Evolutionary conservation across 2,329 filamentous ascomycete genomes (phyloP).

Genomic region (Cladophialophora psammophila): DNA sequence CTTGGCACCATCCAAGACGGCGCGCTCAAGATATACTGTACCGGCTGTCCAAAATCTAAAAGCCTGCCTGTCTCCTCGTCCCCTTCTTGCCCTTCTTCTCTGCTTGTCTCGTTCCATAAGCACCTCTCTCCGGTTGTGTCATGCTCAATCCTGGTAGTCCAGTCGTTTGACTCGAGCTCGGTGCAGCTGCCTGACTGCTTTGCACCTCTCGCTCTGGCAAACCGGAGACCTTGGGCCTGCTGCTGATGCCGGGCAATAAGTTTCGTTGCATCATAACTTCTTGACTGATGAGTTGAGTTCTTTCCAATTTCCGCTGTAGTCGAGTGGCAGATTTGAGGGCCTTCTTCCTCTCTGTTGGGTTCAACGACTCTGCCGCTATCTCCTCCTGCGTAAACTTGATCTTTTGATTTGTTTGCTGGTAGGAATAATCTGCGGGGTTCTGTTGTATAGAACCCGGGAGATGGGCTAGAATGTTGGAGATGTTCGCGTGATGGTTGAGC

Average conservation of each 20-base stretch:
- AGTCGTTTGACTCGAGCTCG: conserved; percentile 24
- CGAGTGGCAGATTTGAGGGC: conserved; percentile 26
- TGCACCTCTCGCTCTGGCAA: conserved; percentile 32
- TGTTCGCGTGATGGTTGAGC: conserved; percentile 12
- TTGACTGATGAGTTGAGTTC: conserved; percentile 24
- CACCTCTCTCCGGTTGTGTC: conserved; percentile 39
- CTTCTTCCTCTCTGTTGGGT: conserved; percentile 30
- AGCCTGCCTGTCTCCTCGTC: conserved; percentile 32
- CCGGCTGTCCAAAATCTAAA: conserved; percentile 21
- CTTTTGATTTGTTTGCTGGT: conserved; percentile 28
- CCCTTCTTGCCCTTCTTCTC: conserved; percentile 31
- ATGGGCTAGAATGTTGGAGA: conserved; percentile 27
- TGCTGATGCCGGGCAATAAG: conserved; percentile 28
- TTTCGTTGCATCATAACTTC: conserved; percentile 24
- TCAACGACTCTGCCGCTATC: conserved; percentile 29
- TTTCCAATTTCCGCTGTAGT: conserved; percentile 29
- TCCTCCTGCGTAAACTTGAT: conserved; percentile 31
- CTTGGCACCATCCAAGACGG: not conserved
- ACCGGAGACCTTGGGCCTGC: not conserved
- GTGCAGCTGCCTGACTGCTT: conserved; percentile 32
- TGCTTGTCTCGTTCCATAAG: conserved; percentile 30
- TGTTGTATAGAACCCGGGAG: conserved; percentile 29
- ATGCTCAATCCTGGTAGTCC: conserved; percentile 26
- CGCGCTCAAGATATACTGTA: not conserved
- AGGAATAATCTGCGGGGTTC: conserved; percentile 34